Base-by-base conservation (phyloP, 805 yeast species). In the Myxozyma kluyveri region DNA sequence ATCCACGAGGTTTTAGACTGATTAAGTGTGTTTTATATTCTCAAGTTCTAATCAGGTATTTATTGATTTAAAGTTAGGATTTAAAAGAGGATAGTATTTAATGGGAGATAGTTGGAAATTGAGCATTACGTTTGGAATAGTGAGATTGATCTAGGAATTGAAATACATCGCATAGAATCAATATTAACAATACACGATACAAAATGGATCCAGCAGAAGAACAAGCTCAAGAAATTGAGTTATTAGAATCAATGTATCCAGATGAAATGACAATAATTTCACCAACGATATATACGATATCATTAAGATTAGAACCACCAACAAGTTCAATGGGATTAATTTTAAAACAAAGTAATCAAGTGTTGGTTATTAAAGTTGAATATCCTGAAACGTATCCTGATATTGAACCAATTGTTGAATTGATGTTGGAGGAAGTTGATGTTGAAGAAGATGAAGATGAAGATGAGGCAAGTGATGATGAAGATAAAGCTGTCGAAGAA, bases 161-260 rank as follows among this genome's bases (percentile, higher is more conserved):
- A 6, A n/a, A n/a, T n/a, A n/a, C n/a, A n/a, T n/a, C n/a, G n/a
- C n/a, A n/a, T n/a, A n/a, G n/a, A n/a, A n/a, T n/a, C n/a, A n/a
- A n/a, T n/a, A n/a, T n/a, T n/a, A n/a, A n/a, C n/a, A n/a, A n/a
- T n/a, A n/a, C n/a, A n/a, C n/a, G n/a, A n/a, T n/a, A 14, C 33
- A 32, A 9, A 44, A 87, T 87, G 95, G 90, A 86, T 62, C 79
- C 83, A 50, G 65, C 69, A 47, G 96, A 87, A 67, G 97, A 93
- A 65, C 97, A 91, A 66, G 68, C 65, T 26, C 96, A 91, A 70
- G 99, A 91, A 68, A 67, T 93, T 42, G 97, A 90, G 68, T 89
- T 93, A 47, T 76, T 91, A 52, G 83, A 87, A 65, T 83, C 95
- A 17, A 91, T 91, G 49, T 91, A 93, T 67, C 99, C 98, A 4